Conservation (phyloP, 2,329 filamentous ascomycete genomes). For the Colletotrichum salicis region DNA sequence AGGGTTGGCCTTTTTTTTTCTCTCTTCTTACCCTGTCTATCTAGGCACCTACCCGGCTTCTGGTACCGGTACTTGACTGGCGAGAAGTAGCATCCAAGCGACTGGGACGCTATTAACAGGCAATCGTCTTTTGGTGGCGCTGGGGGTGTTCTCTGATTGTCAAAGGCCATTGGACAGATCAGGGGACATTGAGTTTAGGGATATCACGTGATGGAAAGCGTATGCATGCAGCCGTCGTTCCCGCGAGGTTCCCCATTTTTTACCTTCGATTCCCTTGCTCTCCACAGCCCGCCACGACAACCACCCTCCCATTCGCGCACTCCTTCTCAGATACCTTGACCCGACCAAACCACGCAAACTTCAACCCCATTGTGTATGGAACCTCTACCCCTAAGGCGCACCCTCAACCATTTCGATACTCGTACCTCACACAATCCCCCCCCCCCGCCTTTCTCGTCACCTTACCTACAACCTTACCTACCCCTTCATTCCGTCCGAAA, state of each 20-base stretch:
- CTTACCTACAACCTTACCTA: neutral
- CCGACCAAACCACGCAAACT: no score
- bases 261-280: conserved; percentile 30
- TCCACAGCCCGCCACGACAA: conserved; percentile 5
- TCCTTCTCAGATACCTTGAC: neutral
- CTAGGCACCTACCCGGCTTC: neutral
- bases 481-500: neutral
- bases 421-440: neutral
- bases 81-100: neutral
- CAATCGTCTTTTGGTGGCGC: neutral
- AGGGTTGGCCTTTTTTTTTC: no score
- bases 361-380: neutral
- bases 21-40: neutral
- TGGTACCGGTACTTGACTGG: neutral
- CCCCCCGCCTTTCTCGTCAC: neutral
- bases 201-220: conserved; percentile 25
- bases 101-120: neutral
- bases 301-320: neutral
- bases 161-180: conserved; percentile 20
- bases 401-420: neutral
- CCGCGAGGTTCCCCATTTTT: conserved; percentile 31
- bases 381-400: neutral
- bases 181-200: conserved; percentile 21
- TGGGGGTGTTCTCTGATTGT: neutral
- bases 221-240: conserved; percentile 36